Base-by-base conservation (phyloP, 495 filamentous ascomycete species). In the Xeromyces bisporus region DNA sequence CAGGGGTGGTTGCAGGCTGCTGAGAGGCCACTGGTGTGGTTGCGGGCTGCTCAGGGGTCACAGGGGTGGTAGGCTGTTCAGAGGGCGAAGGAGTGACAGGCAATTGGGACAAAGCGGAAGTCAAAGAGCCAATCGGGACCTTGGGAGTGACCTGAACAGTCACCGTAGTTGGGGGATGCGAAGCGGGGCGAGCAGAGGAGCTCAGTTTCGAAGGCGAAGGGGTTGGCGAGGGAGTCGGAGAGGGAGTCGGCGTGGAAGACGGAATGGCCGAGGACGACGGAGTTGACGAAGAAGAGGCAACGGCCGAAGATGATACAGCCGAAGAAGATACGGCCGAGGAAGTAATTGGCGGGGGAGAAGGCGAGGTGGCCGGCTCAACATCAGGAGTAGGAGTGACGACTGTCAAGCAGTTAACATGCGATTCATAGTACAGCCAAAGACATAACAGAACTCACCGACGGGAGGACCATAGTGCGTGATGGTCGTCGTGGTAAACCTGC, bases 1-100 rank as follows among this genome's bases (percentile, higher is more conserved):
- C n/a, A 77, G 36, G 80, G 80, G 73, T 80, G 85, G 62, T 73
- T 64, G 41, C 77, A 64, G 50, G 78, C 71, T n/a, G n/a, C 43
- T 67, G 65, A 52, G 62, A 61, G 37, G 74, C 80, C 57, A 70
- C 65, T 36, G 73, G 77, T 40, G 81, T 56, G 34, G 78, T 83
- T 27, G 75, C 65, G 33, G 68, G 61, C 40, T 69, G 58, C 44
- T 71, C 75, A 27, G 71, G 64, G 14, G 81, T 80, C 32, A 81
- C 18, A 11, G 42, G 26, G 6, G 34, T 18, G 3, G 37, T n/a
- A 34, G 42, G 10, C 16, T 24, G 28, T 15, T 23, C 23, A 33
- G 32, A 21, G 26, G 28, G 5, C 29, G 15, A 11, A 15, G 7
- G 18, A 28, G 18, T 23, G 33, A 30, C 37, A 42, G 5, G 10